Evolutionary conservation across 192 early-diverging fungal genomes (phyloP), one percentile per base, ranked within the genome.

Genomic region (Coemansia sp.): DNA sequence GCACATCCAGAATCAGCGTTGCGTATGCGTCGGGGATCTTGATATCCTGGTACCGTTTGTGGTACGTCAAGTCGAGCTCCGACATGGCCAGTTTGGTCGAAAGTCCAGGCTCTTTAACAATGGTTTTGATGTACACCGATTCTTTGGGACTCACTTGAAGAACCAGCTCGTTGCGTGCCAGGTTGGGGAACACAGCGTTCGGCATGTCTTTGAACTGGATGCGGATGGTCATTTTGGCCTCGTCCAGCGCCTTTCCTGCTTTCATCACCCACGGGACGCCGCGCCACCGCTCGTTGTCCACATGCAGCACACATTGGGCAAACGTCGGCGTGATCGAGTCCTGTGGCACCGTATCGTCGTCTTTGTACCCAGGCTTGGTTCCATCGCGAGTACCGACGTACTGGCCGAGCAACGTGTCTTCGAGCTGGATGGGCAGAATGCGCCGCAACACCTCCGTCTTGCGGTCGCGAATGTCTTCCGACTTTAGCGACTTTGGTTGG

Each of bases 1-100:
- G 72, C 7, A 91, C 89, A 62, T 97, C 97, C 26, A 97, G 83
- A 61, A 98, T 92, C 53, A 98, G 82, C n/a, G 93, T 87, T 61
- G 96, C 95, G 71, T 98, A 98, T 11, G 97, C 97, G 69, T 98
- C 97, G 26, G 97, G 97, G 73, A 98, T 98, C 78, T 88, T 87
- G 38, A 90, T 62, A 56, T 91, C 89, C 54, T 86, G 84, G 84
- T 94, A 98, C 35, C 97, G 90, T 69, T 87, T 86, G 54, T 88
- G 82, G 83, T 98, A 98, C 5, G 92, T 90, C 56, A 98, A 82
- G 71, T 98, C 95, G 16, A 98, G 86, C 74, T 98, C 97, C 12
- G 92, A 91, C 68, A 93, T 91, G 58, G 88, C 86, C 57, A 91
- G 86, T 54, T 90, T 84, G 75, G 86, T 85, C 10, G 91, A 91